Percentiles rank a stretch among this genome's conserved stretches.
Conservation (phyloP, 495 filamentous ascomycete genomes). For the Xylaria flabelliformis region DNA sequence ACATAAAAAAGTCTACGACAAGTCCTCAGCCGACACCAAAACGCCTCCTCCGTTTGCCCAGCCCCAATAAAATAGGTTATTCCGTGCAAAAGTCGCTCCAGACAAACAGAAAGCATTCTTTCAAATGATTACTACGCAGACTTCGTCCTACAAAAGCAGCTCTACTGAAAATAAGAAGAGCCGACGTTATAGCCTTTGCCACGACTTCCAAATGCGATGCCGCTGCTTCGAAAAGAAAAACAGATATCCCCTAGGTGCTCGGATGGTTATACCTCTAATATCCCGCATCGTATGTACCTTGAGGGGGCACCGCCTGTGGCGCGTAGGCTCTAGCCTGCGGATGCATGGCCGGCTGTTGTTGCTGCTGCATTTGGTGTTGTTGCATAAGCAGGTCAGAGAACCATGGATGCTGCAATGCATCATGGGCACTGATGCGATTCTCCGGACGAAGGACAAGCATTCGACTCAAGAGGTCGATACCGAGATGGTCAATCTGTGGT, state of each 20-base stretch:
- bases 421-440: slow-evolving; percentile 82
- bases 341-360: slow-evolving; percentile 46
- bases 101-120: slow-evolving; percentile 2
- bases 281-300: slow-evolving; percentile 38
- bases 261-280: slow-evolving; percentile 29
- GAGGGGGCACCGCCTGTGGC: slow-evolving; percentile 39
- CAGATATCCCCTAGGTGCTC: background rate
- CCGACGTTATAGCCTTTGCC: background rate
- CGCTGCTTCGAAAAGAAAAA: background rate
- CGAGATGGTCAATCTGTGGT: slow-evolving; percentile 85
- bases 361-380: slow-evolving; percentile 46
- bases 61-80: background rate
- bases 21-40: slow-evolving; percentile 5
- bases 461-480: slow-evolving; percentile 81
- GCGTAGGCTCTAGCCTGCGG: slow-evolving; percentile 39
- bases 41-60: slow-evolving; percentile 22
- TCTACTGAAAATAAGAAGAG: background rate
- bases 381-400: slow-evolving; percentile 62
- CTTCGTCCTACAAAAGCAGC: background rate
- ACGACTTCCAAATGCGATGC: background rate
- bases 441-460: slow-evolving; percentile 96
- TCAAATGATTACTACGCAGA: background rate
- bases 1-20: slow-evolving; percentile 24
- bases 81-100: slow-evolving; percentile 5
- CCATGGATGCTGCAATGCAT: slow-evolving; percentile 89